Evolutionary conservation across 106 monocot genomes (phyloP).

Genomic region (Dioscorea alata): DNA sequence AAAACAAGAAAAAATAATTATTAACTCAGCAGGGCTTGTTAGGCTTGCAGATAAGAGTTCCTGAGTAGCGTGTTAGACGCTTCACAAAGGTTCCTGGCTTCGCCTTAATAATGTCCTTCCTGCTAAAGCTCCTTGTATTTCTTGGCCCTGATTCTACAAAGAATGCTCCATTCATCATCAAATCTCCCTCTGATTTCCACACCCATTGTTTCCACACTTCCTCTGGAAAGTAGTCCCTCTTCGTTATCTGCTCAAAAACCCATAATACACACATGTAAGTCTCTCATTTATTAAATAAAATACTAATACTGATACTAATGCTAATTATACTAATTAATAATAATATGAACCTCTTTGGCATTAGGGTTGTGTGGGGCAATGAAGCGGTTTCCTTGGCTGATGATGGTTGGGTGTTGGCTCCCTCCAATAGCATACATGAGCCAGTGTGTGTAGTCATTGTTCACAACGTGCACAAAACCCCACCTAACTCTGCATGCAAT

Average conservation of each 20-base stretch:
- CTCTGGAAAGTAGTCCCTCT: conserved; percentile 32
- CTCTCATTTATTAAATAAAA: background rate
- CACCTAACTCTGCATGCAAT: conserved; percentile 17
- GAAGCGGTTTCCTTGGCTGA: conserved; percentile 61
- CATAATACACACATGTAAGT: background rate
- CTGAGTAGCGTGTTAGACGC: conserved; percentile 35
- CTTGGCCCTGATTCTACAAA: conserved; percentile 30
- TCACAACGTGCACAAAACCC: conserved; percentile 69
- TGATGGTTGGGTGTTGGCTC: conserved; percentile 44
- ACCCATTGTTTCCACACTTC: conserved; percentile 38
- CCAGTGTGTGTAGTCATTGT: conserved; percentile 69
- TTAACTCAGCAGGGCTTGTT: conserved; percentile 20
- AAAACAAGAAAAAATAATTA: no score
- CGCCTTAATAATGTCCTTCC: conserved; percentile 13
- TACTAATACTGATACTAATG: background rate
- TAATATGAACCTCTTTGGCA: conserved; percentile 40
- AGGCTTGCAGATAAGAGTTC: conserved; percentile 25
- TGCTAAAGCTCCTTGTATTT: background rate
- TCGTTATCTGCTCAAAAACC: conserved; percentile 34
- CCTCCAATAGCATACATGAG: conserved; percentile 60
- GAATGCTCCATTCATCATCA: conserved; percentile 47
- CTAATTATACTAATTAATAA: background rate
- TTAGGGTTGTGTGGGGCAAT: conserved; percentile 31
- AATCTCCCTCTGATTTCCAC: conserved; percentile 46
- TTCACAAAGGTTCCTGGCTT: conserved; percentile 26